phyloP scores from a whole-genome alignment of 2,329 filamentous ascomycete genomes.

The Aspergillus quadricinctus region DNA sequence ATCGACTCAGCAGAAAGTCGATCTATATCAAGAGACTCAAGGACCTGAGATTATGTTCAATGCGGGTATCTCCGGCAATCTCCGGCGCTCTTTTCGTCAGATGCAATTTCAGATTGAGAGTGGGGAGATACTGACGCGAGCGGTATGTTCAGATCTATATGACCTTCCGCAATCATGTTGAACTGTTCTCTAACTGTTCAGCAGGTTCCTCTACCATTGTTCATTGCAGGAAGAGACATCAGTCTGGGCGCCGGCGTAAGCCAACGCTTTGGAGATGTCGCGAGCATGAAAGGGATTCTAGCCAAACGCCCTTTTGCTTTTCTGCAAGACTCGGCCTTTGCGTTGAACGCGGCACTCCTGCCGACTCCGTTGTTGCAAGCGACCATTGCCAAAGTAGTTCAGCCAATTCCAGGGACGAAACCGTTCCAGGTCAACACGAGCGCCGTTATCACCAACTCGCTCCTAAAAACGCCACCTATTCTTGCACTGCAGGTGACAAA shows the following conservation, averaged over 20 bases:
- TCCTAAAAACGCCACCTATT: slow-evolving; percentile 24
- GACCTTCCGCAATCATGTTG: background rate
- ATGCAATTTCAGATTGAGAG: slow-evolving; percentile 22
- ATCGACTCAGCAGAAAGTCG: background rate
- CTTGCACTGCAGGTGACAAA: slow-evolving; percentile 30
- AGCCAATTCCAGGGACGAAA: slow-evolving; percentile 27
- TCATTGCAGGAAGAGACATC: slow-evolving; percentile 25
- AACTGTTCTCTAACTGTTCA: slow-evolving; percentile 1
- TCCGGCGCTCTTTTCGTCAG: slow-evolving; percentile 21
- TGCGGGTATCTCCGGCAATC: slow-evolving; percentile 28
- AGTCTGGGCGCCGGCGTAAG: slow-evolving; percentile 29
- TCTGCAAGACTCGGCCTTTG: slow-evolving; percentile 27
- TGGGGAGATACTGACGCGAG: slow-evolving; percentile 19
- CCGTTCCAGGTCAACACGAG: slow-evolving; percentile 30
- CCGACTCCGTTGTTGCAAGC: slow-evolving; percentile 28
- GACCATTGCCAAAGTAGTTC: slow-evolving; percentile 26
- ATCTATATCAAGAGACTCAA: slow-evolving; percentile 7
- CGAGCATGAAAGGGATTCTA: slow-evolving; percentile 24
- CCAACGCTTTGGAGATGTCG: slow-evolving; percentile 25
- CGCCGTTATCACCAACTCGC: slow-evolving; percentile 26
- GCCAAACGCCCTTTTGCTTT: slow-evolving; percentile 27
- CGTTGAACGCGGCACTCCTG: slow-evolving; percentile 26
- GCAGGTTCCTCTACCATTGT: slow-evolving; percentile 28
- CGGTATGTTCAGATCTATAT: slow-evolving; percentile 18
- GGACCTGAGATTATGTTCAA: slow-evolving; percentile 27